Base-by-base conservation (phyloP, 305 asterid genomes). In the Fraxinus sp. region DNA sequence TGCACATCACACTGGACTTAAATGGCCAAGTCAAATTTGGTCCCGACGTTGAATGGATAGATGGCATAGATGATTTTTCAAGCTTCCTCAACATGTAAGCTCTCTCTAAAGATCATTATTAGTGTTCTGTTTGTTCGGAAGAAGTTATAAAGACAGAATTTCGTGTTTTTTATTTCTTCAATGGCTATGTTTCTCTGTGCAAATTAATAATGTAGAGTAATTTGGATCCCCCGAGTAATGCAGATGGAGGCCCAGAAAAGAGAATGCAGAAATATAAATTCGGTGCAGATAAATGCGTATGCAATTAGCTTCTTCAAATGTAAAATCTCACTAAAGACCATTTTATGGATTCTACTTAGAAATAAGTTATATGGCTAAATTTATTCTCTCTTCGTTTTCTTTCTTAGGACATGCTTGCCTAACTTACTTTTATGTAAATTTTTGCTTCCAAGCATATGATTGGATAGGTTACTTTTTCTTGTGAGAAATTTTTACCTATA, bases 11-110 rank as follows among this genome's bases (percentile, higher is more conserved):
- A 24, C 80, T 95, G 86, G 96, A 95, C 85, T 90, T 95, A 80
- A 91, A 90, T 18, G 96, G 97, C 16, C 96, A 90, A 79, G 91
- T 94, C 73, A 95, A 89, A 72, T 95, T 95, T 64, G 99, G 99
- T 24, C 99, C 99, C 7, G 97, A 94, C 87, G 97, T 95, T 76
- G 94, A 93, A 87, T 95, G 99, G 98, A 90, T 93, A 8, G 86
- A 89, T 41, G 90, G 94, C 43, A 87, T 89, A n/a, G 96, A 90
- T 35, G 94, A 91, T 81, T 43, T 87, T 74, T 88, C 98, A 10
- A 88, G 87, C 89, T 94, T 91, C 89, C 91, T 94, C 81, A 88
- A 93, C 87, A 84, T 78, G 97, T 93, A 85, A 91, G 94, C 82
- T 83, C 71, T 75, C 86, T 22, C 71, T 32, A 9, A 37, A 39